Base-by-base conservation (phyloP, 805 yeast species). In the Sugiyamaella marilandica region DNA sequence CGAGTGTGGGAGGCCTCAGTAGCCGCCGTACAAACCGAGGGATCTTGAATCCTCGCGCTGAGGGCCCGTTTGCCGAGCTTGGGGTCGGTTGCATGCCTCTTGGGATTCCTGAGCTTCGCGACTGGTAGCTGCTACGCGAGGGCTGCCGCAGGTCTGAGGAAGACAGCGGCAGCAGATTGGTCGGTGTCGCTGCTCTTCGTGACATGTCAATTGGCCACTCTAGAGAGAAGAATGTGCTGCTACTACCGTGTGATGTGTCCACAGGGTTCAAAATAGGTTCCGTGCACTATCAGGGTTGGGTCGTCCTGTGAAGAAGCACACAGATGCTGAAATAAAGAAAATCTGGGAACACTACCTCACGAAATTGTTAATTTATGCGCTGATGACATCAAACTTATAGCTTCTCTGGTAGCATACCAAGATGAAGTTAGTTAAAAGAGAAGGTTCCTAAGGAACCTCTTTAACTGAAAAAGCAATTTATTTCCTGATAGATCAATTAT, bases 1-100 rank as follows among this genome's bases (percentile, higher is more conserved):
- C 97, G 51, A 90, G 74, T 0, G 96, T 84, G 8, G 84, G 86
- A 1, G 96, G 91, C 59, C 82, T 81, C 57, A 85, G 72, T 37
- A 84, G 66, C 49, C 87, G 56, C 19, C 68, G 60, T 24, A 69
- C 32, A 35, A 64, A 54, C 26, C 65, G 51, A 7, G 70, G 71
- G 24, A 64, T 36, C 31, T 61, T 37, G 14, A 54, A 18, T 4
- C 55, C 53, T 31, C 48, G 21, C 16, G 41, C 51, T 29, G 16
- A 11, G 10, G 34, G 45, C 34, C 45, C 50, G 9, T 33, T 33
- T 31, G 45, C 10, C 19, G 34, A 13, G 39, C 34, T 31, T 3
- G 29, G 3, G 7, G 35, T 16, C 3, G 49, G 44, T n/a, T 10
- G 31, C 24, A 34, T 49, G 13, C 45, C 44, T 32, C 55, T 24